These are phyloP conservation scores for Saturnispora quitensis DNA, from an alignment of 805 yeast genomes.

Conservation along the genomic window DNA sequence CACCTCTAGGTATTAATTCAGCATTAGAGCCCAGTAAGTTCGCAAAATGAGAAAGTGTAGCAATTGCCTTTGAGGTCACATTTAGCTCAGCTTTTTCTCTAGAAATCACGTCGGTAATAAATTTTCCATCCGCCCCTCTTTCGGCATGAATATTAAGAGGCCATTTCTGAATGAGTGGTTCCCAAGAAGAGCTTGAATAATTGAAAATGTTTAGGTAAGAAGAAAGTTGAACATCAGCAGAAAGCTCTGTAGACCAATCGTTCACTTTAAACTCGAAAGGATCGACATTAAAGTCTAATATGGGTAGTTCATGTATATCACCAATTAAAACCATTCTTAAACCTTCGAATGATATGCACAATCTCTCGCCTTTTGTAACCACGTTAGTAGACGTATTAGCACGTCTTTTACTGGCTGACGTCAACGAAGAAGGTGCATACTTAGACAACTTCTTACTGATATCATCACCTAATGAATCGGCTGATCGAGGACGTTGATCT, in stretches of 20 bases:
- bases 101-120: slow-evolving; percentile 64
- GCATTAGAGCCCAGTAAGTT: slow-evolving; percentile 45
- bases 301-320: slow-evolving; percentile 85
- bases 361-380: slow-evolving; percentile 57
- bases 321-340: slow-evolving; percentile 77
- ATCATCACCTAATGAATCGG: slow-evolving; percentile 44
- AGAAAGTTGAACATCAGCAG: slow-evolving; percentile 56
- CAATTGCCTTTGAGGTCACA: slow-evolving; percentile 72
- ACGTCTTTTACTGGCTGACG: slow-evolving; percentile 26
- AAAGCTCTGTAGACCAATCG: slow-evolving; percentile 82
- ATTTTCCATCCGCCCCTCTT: slow-evolving; percentile 34
- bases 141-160: slow-evolving; percentile 65
- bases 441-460: slow-evolving; percentile 50
- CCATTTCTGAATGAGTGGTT: slow-evolving; percentile 87
- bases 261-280: slow-evolving; percentile 60
- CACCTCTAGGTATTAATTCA: slow-evolving; percentile 57
- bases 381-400: slow-evolving; percentile 26
- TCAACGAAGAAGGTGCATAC: slow-evolving; percentile 56
- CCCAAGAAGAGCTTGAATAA: slow-evolving; percentile 89
- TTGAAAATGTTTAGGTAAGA: slow-evolving; percentile 71
- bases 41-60: slow-evolving; percentile 62
- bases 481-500: slow-evolving; percentile 19
- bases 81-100: slow-evolving; percentile 71
- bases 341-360: slow-evolving; percentile 63
- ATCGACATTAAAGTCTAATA: slow-evolving; percentile 63